A percentile compares a stretch with the other conserved stretches of the same genome.
Conservation (phyloP, 163 green algal genomes). For the Chlorella variabilis region DNA sequence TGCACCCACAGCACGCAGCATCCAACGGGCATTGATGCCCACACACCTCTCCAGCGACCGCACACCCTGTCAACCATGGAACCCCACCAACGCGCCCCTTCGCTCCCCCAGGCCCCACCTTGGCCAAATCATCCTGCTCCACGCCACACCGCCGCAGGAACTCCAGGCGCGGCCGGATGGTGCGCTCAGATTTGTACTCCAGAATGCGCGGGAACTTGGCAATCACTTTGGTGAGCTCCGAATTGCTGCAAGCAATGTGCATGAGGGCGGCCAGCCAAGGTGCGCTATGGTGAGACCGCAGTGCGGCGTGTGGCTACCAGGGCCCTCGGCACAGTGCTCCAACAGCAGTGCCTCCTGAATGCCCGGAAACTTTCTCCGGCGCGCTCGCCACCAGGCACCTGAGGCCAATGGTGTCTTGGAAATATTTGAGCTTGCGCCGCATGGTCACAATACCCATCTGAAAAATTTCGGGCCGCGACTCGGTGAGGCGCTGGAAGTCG, state of each 20-base stretch:
- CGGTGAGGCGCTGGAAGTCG: constrained; percentile 28
- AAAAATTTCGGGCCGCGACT: constrained; percentile 42
- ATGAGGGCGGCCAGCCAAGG: too few species aligned
- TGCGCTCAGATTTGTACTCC: constrained; percentile 67
- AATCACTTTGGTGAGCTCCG: constrained; percentile 61
- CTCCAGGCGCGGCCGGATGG: constrained; percentile 54
- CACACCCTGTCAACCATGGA: not conserved
- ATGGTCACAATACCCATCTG: constrained; percentile 44
- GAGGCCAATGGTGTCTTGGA: constrained; percentile 59
- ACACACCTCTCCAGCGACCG: too few species aligned
- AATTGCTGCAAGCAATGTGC: constrained; percentile 26
- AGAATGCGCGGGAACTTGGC: constrained; percentile 58
- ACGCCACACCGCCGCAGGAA: constrained; percentile 59
- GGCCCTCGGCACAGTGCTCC: too few species aligned
- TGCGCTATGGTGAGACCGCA: too few species aligned
- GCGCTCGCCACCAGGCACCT: constrained; percentile 14
- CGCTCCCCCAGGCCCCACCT: too few species aligned
- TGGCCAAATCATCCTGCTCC: constrained; percentile 46
- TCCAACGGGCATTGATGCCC: too few species aligned
- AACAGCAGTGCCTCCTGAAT: too few species aligned
- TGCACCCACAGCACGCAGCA: constrained; percentile 3
- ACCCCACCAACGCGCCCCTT: too few species aligned
- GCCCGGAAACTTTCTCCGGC: too few species aligned
- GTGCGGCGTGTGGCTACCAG: too few species aligned
- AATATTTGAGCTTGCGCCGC: constrained; percentile 60